Percentiles rank a stretch among this genome's conserved stretches.
Evolutionary conservation across 495 filamentous ascomycete species (phyloP).

Genomic region (Penicillium longicatenatum): DNA sequence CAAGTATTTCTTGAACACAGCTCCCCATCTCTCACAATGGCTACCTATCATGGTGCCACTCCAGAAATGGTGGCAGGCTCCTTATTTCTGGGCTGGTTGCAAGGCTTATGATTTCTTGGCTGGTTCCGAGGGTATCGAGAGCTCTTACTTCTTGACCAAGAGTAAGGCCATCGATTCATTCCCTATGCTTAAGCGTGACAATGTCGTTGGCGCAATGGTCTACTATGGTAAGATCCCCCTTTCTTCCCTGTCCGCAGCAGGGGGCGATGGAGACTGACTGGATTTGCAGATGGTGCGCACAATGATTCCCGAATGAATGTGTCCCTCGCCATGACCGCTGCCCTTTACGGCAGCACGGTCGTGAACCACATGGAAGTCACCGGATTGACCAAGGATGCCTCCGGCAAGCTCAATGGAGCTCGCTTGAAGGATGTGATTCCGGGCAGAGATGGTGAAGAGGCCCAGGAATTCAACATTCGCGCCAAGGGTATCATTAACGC

Average conservation of each 20-base stretch:
- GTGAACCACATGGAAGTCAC: constrained; percentile 94
- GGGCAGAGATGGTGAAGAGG: constrained; percentile 54
- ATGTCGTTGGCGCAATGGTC: constrained; percentile 86
- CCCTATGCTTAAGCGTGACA: constrained; percentile 91
- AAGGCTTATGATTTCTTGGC: constrained; percentile 95
- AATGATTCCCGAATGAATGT: constrained; percentile 99
- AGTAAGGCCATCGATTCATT: constrained; percentile 95
- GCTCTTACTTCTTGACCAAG: constrained; percentile 92
- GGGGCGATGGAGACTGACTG: neutral
- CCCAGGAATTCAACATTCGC: constrained; percentile 69
- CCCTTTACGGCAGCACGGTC: constrained; percentile 88
- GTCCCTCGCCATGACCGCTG: constrained; percentile 92
- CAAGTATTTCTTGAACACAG: constrained; percentile 93
- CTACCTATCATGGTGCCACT: constrained; percentile 97
- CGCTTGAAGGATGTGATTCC: constrained; percentile 72
- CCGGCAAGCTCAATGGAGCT: constrained; percentile 80
- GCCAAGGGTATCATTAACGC: constrained; percentile 96
- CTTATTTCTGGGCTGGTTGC: constrained; percentile 96
- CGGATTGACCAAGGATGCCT: constrained; percentile 74
- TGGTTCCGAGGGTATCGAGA: constrained; percentile 95
- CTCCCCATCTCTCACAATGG: constrained; percentile 92
- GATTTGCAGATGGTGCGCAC: constrained; percentile 78
- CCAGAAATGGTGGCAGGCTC: constrained; percentile 95
- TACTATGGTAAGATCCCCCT: constrained; percentile 72
- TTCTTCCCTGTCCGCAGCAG: neutral